Evolutionary conservation across 139 green algal species (phyloP), one percentile per base, ranked within the genome.

Genomic region (Chlamydomonas sp.): DNA sequence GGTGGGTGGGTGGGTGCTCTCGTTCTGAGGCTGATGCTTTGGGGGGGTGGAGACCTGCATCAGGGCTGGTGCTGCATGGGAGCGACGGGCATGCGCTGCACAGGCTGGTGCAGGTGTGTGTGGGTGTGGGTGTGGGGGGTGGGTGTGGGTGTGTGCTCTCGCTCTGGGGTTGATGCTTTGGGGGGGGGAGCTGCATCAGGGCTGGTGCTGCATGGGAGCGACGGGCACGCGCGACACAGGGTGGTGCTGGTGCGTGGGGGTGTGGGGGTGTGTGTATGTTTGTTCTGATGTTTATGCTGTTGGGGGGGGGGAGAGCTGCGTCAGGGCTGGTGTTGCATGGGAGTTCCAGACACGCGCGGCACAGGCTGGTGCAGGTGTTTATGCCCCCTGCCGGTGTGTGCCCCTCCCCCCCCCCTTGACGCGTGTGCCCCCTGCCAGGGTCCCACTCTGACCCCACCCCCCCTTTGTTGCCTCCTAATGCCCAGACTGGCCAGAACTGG

Each of bases 331-430:
- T 70, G 30, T 74, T 99, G 31, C 43, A 93, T 31, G 92, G 90
- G 71, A 88, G 69, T 28, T 90, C 98, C 74, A 93, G 93, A 37
- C 73, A 71, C 5, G 64, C 73, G 28, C 74, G 81, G 34, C 73
- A 85, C 72, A 97, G 97, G 76, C 68, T 97, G 5, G 83, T 98
- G 31, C 91, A 97, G 81, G 65, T 73, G 30, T 81, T 98, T n/a
- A n/a, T n/a, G n/a, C n/a, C n/a, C n/a, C n/a, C n/a, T n/a, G n/a
- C n/a, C n/a, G n/a, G n/a, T n/a, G n/a, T n/a, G n/a, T n/a, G n/a
- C n/a, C n/a, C n/a, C n/a, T n/a, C n/a, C n/a, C 79, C 54, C 73
- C 26, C 72, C 95, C 58, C 85, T 98, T 65, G 83, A 89, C n/a
- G 81, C 81, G 29, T 79, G 92, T 72, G 79, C 86, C 22, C n/a